A percentile compares a stretch with the other conserved stretches of the same genome.
These are phyloP conservation scores for Aethionema arabicum DNA, from an alignment of 345 rosid genomes.

Conservation along the genomic window DNA sequence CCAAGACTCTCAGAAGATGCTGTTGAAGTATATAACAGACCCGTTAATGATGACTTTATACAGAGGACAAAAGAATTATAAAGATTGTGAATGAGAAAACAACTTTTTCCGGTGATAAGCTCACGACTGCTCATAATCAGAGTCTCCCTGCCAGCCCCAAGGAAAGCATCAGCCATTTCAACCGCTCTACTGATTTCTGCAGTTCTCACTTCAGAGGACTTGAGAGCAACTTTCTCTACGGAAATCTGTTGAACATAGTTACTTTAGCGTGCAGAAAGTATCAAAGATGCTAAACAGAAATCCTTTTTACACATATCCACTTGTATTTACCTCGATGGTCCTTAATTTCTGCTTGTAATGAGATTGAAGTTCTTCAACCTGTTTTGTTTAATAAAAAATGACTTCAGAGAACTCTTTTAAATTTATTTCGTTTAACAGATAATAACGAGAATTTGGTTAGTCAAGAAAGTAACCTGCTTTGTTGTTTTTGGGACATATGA, in stretches of 20 bases:
- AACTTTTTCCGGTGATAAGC: slow-evolving; percentile 87
- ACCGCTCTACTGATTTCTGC: slow-evolving; percentile 72
- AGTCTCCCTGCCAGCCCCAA: slow-evolving; percentile 65
- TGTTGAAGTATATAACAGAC: slow-evolving; percentile 37
- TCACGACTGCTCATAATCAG: slow-evolving; percentile 89
- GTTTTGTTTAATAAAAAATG: slow-evolving; percentile 26
- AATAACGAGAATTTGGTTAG: slow-evolving; percentile 25
- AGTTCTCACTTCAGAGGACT: slow-evolving; percentile 64
- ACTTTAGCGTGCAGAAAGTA: slow-evolving; percentile 7
- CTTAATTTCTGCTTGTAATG: slow-evolving; percentile 60
- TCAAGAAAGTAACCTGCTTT: slow-evolving; percentile 58
- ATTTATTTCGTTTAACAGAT: slow-evolving; percentile 7
- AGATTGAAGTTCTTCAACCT: slow-evolving; percentile 84
- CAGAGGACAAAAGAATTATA: not conserved
- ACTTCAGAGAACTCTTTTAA: slow-evolving; percentile 8
- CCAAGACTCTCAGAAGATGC: slow-evolving; percentile 90
- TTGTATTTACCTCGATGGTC: slow-evolving; percentile 66
- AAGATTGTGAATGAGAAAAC: slow-evolving; percentile 28
- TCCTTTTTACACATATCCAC: not conserved
- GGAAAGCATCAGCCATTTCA: slow-evolving; percentile 71
- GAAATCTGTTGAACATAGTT: slow-evolving; percentile 56
- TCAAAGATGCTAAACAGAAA: slow-evolving; percentile 1
- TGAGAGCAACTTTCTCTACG: slow-evolving; percentile 80
- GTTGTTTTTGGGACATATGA: slow-evolving; percentile 98
- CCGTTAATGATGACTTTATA: slow-evolving; percentile 16